Conservation (phyloP, 306 rosid species). For the Argentina anserina region DNA sequence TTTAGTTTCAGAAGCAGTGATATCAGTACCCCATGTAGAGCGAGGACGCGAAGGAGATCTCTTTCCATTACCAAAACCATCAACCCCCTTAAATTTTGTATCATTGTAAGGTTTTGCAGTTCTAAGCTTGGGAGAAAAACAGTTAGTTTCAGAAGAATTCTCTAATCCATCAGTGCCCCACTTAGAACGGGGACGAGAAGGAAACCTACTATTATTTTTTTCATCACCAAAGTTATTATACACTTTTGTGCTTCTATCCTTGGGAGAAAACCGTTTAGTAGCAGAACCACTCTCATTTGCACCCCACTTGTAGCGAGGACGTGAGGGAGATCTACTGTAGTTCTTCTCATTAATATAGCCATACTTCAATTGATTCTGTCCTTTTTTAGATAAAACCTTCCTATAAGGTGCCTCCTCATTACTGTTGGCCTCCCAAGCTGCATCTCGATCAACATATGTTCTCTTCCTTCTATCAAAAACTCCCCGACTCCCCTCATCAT, state of each 20-base stretch:
- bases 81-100: background rate
- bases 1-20: conserved; percentile 29
- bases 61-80: conserved; percentile 9
- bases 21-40: conserved; percentile 38
- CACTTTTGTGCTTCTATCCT: conserved; percentile 16
- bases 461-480: conserved; percentile 24
- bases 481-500: conserved; percentile 13
- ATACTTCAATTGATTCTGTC: conserved; percentile 14
- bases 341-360: conserved; percentile 16
- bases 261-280: conserved; percentile 27
- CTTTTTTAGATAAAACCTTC: conserved; percentile 19
- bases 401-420: conserved; percentile 16
- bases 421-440: conserved; percentile 15
- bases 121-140: conserved; percentile 25
- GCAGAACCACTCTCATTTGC: conserved; percentile 26
- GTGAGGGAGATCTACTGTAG: conserved; percentile 14
- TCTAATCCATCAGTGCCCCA: conserved; percentile 34
- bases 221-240: conserved; percentile 9
- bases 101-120: conserved; percentile 14
- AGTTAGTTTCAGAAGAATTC: conserved; percentile 30
- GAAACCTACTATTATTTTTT: conserved; percentile 13
- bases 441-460: conserved; percentile 28
- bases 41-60: conserved; percentile 19
- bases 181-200: conserved; percentile 25
- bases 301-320: conserved; percentile 40